Evolutionary conservation across 2,329 filamentous ascomycete species (phyloP), one percentile per base, ranked within the genome.

Genomic region (Trichoderma asperellum): DNA sequence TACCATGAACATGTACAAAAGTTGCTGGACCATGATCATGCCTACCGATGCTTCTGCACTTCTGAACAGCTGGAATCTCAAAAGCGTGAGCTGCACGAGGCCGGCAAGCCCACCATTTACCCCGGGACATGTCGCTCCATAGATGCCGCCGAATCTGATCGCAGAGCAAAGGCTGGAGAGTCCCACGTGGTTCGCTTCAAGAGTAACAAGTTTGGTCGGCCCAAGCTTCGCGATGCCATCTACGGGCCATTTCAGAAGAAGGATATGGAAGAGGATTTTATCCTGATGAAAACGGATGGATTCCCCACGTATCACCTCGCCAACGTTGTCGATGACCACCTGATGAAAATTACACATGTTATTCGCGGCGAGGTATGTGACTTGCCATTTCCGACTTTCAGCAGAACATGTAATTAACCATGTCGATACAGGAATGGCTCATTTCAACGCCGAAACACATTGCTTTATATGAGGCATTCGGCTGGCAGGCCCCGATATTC

Each of bases 291-390:
- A 79, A 91, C 90, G 0, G 96, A 99, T 77, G 94, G 94, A 0
- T 92, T 92, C 72, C 96, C 96, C 0, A 99, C 96, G 0, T 99
- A 99, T 76, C 96, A 99, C 79, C 90, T 99, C 71, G 96, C 96
- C 5, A 99, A 98, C 76, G 95, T 99, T 10, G 91, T 99, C 5
- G 96, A 99, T 76, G 96, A 99, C 76, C 93, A 97, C 78, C 84
- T 91, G 70, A 99, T 99, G 96, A 83, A 92, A 70, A 96, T 99
- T 73, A 97, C 94, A 0, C 95, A 98, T 79, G 96, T 99, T 16
- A 92, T 99, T 70, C 90, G 96, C 53, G 96, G 95, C 65, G 91
- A 91, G 32, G 90, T 92, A 80, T 75, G 86, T 79, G 11, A n/a
- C 1, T 10, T 4, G 3, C 32, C n/a, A 27, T 37, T 43, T n/a